These are phyloP conservation scores for Picochlorum sp. DNA, from an alignment of 139 green algal genomes.

Conservation along the genomic window DNA sequence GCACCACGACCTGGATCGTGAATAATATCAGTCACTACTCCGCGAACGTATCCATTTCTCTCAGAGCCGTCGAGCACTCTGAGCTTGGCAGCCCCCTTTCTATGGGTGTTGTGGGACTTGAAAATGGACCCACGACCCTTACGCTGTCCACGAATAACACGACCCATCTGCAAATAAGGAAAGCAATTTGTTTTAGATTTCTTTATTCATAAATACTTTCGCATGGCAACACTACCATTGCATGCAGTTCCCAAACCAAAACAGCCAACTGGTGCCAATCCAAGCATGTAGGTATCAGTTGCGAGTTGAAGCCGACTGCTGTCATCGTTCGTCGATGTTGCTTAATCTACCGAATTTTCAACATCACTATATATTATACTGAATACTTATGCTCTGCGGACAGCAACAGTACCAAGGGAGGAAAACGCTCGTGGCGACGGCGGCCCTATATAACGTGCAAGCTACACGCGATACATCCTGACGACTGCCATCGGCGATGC, in stretches of 20 bases:
- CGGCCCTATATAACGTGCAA: too few species aligned
- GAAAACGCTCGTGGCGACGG: too few species aligned
- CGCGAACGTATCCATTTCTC: slow-evolving; percentile 90
- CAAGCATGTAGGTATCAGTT: too few species aligned
- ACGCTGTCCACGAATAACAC: slow-evolving; percentile 94
- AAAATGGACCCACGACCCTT: slow-evolving; percentile 96
- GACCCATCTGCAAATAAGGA: slow-evolving; percentile 71
- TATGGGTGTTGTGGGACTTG: slow-evolving; percentile 86
- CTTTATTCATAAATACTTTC: background rate
- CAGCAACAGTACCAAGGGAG: too few species aligned
- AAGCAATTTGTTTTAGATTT: background rate
- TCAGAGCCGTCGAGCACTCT: slow-evolving; percentile 74
- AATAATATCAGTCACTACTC: slow-evolving; percentile 93
- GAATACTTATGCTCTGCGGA: too few species aligned
- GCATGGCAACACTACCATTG: background rate
- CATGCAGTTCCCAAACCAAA: background rate
- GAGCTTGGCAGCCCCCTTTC: slow-evolving; percentile 90
- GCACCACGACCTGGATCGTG: slow-evolving; percentile 94
- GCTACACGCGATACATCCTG: too few species aligned
- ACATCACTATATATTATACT: too few species aligned
- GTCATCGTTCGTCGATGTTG: too few species aligned
- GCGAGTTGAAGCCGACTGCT: too few species aligned
- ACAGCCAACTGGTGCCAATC: too few species aligned
- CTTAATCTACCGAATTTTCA: too few species aligned
- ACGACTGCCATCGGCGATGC: too few species aligned